Evolutionary conservation across 257 asterid genomes (phyloP), one percentile per base, ranked within the genome.

Genomic region (Perilla frutescens): DNA sequence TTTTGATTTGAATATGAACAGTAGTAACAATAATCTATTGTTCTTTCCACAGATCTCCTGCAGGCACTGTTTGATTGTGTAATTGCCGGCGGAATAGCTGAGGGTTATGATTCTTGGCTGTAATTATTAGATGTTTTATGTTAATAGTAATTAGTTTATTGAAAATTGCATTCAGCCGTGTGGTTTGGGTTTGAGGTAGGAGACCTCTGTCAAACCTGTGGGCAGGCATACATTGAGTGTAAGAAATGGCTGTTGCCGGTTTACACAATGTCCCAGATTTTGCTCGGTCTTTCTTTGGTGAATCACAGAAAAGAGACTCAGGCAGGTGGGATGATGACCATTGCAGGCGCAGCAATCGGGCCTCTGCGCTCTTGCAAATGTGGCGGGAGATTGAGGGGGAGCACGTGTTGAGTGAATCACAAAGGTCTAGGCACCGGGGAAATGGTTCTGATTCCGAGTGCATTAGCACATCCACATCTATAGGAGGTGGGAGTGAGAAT

Each of bases 351-450:
- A 72, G 77, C 79, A 74, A 85, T 60, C 81, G 81, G 64, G 88
- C 92, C 56, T 86, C 96, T 70, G 71, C 91, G 34, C 81, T 92
- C 73, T 63, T 89, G 80, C 91, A 85, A 80, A 85, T 93, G 87
- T 93, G 98, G 97, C 81, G 86, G 40, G 96, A 84, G 83, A 84
- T 87, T n/a, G 98, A 93, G 85, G 86, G 87, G 55, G 98, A 92
- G 66, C 84, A 83, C 4, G 74, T 53, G 70, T 70, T 79, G 86
- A 83, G 71, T 70, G 88, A 68, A 67, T 67, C 87, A 3, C 54
- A 45, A 64, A 75, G 83, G 80, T 61, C 80, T 49, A 76, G 76
- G 71, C 78, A 47, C 56, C 82, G 62, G 10, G 75, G 76, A 57
- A 83, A 74, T 37, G 81, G 80, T 12, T 79, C 81, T 5, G 82